These are phyloP conservation scores for Globisporangium emineosum DNA, from an alignment of 352 stramenopile genomes.

Conservation along the genomic window DNA sequence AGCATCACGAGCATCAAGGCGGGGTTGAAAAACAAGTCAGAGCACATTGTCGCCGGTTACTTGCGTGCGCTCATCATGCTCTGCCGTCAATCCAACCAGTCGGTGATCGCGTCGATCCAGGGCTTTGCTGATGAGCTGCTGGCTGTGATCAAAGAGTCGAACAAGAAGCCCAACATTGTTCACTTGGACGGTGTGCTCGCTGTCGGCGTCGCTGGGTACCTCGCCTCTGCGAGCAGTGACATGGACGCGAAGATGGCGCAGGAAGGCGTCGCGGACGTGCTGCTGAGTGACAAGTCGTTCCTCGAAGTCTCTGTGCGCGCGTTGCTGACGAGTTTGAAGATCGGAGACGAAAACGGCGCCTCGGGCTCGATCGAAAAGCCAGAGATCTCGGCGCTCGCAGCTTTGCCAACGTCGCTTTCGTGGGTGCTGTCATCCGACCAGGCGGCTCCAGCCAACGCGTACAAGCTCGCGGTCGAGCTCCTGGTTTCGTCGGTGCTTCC, in stretches of 20 bases:
- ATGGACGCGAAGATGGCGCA: conserved; percentile 57
- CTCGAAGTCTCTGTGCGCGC: conserved; percentile 39
- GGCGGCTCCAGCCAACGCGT: conserved; percentile 38
- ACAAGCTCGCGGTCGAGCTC: conserved; percentile 59
- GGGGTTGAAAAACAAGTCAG: conserved; percentile 70
- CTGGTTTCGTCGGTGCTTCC: conserved; percentile 45
- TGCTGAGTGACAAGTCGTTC: conserved; percentile 51
- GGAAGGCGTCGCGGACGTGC: conserved; percentile 41
- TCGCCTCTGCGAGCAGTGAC: conserved; percentile 53
- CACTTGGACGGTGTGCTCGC: conserved; percentile 80
- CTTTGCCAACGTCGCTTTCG: conserved; percentile 45
- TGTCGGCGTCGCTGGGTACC: conserved; percentile 51
- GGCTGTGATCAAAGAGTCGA: conserved; percentile 51
- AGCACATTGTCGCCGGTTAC: conserved; percentile 64
- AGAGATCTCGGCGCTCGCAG: conserved; percentile 56
- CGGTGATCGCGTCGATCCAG: conserved; percentile 23
- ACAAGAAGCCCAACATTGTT: conserved; percentile 73
- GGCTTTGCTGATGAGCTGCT: conserved; percentile 54
- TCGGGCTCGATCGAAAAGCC: conserved; percentile 28
- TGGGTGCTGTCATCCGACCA: conserved; percentile 76
- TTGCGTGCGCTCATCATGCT: conserved; percentile 55
- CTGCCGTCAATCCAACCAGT: conserved; percentile 26
- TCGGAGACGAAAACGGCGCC: conserved; percentile 19
- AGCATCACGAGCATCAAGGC: conserved; percentile 41
- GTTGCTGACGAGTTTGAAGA: conserved; percentile 31